phyloP scores from a whole-genome alignment of 2,329 filamentous ascomycete species.

The Claviceps pazoutovae region DNA sequence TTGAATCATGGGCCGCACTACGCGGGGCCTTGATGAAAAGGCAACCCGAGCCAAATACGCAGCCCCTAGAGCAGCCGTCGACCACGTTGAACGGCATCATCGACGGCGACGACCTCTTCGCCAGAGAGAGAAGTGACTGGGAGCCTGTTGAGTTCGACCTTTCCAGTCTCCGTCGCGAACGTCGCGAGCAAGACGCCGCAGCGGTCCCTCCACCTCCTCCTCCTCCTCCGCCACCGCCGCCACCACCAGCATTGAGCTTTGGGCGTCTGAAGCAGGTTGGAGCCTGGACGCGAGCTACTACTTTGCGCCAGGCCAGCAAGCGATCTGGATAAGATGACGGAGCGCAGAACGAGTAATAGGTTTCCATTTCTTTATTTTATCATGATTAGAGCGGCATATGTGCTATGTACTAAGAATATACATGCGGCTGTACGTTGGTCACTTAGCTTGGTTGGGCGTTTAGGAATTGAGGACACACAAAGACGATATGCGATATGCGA shows the following conservation, averaged over 20 bases:
- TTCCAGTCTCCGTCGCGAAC: conserved; percentile 1
- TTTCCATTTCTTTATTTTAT: not conserved
- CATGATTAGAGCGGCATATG: not conserved
- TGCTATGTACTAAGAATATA: no score
- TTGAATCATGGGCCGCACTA: conserved; percentile 46
- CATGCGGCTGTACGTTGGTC: no score
- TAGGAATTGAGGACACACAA: no score
- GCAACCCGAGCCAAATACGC: conserved; percentile 7
- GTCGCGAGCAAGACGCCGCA: conserved; percentile 10
- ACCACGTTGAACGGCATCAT: conserved; percentile 10
- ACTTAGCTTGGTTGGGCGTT: no score
- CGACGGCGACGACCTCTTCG: conserved; percentile 16
- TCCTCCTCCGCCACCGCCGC: conserved; percentile 3
- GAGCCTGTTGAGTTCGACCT: conserved; percentile 14
- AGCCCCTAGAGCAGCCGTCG: conserved; percentile 16
- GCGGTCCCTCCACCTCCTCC: not conserved
- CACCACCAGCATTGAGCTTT: conserved; percentile 32
- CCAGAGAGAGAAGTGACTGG: conserved; percentile 12
- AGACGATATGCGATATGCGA: no score
- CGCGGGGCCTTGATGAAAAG: conserved; percentile 24
- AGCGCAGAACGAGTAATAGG: not conserved
- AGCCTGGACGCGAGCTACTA: conserved; percentile 31
- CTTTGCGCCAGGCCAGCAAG: conserved; percentile 21
- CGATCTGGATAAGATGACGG: conserved; percentile 6
- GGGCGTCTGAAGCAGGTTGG: conserved; percentile 36